Base-by-base conservation (phyloP, 192 early-diverging fungal species). In the Glomus cerebriforme region DNA sequence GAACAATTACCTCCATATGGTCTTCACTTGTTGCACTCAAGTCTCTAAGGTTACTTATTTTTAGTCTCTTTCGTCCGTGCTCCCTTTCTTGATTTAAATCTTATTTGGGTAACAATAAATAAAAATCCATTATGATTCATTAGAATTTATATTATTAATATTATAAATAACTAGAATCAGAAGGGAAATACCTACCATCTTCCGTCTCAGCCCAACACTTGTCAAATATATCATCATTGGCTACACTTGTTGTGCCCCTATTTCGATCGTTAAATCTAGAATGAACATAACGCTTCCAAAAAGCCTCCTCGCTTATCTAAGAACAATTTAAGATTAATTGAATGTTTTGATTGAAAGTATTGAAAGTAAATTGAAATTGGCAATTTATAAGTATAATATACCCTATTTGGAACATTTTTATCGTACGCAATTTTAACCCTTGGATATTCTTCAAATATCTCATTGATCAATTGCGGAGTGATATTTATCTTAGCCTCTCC, bases 371-470 rank as follows among this genome's bases (percentile, higher is more conserved):
- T 63, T 22, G 32, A 39, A n/a, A 12, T 26, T 24, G 17, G 5
- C 5, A 75, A 75, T 35, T 75, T n/a, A 34, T 24, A 39, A 69
- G 15, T 19, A 5, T 43, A 15, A 49, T 58, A 59, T 74, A 60
- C 63, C 29, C 19, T 47, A 26, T 49, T 15, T 15, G 65, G 45
- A 54, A 78, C 77, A 31, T 78, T 58, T 35, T 68, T 9, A 4
- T 35, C 45, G 24, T 68, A 80, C 7, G 80, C 49, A 45, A 29
- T 59, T 79, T 80, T 85, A 87, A 91, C 89, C 27, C 92, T 88
- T 17, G 97, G 97, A 77, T 91, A 97, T 79, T 98, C 93, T 29
- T 90, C 90, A 77, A 96, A 96, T 19, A 99, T 96, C 43, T 92
- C 91, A 62, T 94, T 89, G 31, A 96, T 94, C 19, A 95, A 90